These are phyloP conservation scores for Eucalyptus melliodora DNA, from an alignment of 345 rosid species.

Conservation along the genomic window DNA sequence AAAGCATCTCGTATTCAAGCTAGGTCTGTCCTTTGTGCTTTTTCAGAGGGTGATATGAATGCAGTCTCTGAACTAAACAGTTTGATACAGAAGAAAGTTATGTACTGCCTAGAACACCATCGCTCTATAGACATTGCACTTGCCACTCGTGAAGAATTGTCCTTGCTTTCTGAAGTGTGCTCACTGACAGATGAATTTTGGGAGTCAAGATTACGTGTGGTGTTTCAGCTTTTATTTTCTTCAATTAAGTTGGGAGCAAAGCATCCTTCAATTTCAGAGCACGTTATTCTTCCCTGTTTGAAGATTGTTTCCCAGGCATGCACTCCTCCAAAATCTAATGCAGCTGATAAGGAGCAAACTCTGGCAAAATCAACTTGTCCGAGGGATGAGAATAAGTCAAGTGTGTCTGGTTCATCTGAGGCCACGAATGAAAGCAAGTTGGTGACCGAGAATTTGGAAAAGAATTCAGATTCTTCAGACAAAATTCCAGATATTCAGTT, in stretches of 20 bases:
- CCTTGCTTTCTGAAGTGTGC: constrained; percentile 93
- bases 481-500: constrained; percentile 75
- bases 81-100: constrained; percentile 89
- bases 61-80: constrained; percentile 82
- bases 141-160: constrained; percentile 87
- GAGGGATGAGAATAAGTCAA: constrained; percentile 53
- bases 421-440: constrained; percentile 19
- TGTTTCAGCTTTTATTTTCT: constrained; percentile 85
- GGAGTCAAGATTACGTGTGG: constrained; percentile 94
- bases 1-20: constrained; percentile 87
- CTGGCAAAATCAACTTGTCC: constrained; percentile 34
- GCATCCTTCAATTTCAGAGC: constrained; percentile 98
- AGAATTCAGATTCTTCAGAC: constrained; percentile 48
- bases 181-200: constrained; percentile 93
- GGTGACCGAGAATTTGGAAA: constrained; percentile 40
- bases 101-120: constrained; percentile 98
- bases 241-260: constrained; percentile 95
- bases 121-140: constrained; percentile 95
- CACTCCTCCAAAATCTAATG: constrained; percentile 96
- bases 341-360: constrained; percentile 66
- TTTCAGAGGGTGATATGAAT: constrained; percentile 80
- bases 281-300: constrained; percentile 92
- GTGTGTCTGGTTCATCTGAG: constrained; percentile 28
- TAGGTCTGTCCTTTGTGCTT: constrained; percentile 86
- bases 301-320: constrained; percentile 92